Base-by-base conservation (phyloP, 2,329 filamentous ascomycete species). In the Sclerotinia sclerotiorum region DNA sequence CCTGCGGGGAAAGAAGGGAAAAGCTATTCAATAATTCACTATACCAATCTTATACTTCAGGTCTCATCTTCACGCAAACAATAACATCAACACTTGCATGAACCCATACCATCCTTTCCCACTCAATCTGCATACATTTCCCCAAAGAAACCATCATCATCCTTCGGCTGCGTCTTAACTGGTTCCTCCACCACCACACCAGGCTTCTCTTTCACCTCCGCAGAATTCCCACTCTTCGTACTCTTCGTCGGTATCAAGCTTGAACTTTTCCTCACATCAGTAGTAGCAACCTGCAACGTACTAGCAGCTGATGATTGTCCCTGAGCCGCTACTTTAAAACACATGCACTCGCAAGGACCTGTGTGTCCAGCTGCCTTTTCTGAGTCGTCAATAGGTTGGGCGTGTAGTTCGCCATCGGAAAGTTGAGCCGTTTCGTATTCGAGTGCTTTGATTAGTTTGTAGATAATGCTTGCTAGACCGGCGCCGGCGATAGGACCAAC, bases 401-500 rank as follows among this genome's bases (percentile, higher is more conserved):
- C 42, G 10, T 54, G 39, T 5, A 64, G 17, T 27, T 64, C 60
- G 4, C 32, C 21, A 6, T 63, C 58, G 46, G 57, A 63, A 6
- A 68, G 66, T 10, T 68, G 58, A n/a, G 66, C 66, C 5, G 79
- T 82, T 72, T 82, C 78, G 74, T 86, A 87, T 67, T 86, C 81
- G 44, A 87, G 78, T 42, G 78, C 75, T 74, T 84, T 85, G 67
- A 87, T 77, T 3, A 84, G 70, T 69, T 80, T 80, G 77, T 85
- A 87, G 27, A 85, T 79, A 10, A 70, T 78, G n/a, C 79, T 81
- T 1, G 85, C 84, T 19, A 87, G 74, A 7, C 83, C 63, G 0
- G 82, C 73, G 0, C 85, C 85, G 63, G 85, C 76, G 13, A 81
- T 76, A 1, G 85, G 85, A 0, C 84, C 85, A 6, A 86, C 68